These are phyloP conservation scores for Pittosporum tobira DNA, from an alignment of 129 eudicot species.

Conservation along the genomic window DNA sequence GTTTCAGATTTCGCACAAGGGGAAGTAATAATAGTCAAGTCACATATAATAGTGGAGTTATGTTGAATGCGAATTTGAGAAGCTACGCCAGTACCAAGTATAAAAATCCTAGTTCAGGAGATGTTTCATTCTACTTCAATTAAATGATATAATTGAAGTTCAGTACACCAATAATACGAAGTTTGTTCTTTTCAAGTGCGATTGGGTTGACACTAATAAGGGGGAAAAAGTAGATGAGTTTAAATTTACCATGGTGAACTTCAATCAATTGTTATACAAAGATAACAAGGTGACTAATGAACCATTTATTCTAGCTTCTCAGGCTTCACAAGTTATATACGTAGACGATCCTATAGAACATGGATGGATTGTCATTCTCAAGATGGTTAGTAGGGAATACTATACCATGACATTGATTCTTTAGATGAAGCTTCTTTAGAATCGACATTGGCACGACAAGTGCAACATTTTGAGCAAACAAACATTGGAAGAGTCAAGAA, in stretches of 20 bases:
- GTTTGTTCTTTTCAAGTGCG: background rate
- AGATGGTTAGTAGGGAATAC: no score
- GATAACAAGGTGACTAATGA: background rate
- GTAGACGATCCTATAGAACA: no score
- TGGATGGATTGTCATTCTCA: no score
- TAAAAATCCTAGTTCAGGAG: background rate
- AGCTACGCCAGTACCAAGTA: background rate
- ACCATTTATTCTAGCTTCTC: background rate
- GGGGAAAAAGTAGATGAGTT: background rate
- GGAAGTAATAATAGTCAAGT: background rate
- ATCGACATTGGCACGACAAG: no score
- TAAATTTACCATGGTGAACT: background rate
- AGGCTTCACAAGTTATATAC: background rate
- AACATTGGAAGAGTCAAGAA: no score
- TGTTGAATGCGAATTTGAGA: background rate
- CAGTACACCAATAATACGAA: background rate
- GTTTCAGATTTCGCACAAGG: background rate
- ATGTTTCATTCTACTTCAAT: background rate
- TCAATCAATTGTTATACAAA: background rate
- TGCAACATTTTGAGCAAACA: no score
- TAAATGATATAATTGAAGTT: background rate
- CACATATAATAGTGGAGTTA: background rate
- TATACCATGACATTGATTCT: no score
- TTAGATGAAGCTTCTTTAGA: no score
- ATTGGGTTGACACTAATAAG: background rate